A percentile compares a stretch with the other conserved stretches of the same genome.
Conservation (phyloP, 2,329 filamentous ascomycete species). For the Paraphaeosphaeria minitans region DNA sequence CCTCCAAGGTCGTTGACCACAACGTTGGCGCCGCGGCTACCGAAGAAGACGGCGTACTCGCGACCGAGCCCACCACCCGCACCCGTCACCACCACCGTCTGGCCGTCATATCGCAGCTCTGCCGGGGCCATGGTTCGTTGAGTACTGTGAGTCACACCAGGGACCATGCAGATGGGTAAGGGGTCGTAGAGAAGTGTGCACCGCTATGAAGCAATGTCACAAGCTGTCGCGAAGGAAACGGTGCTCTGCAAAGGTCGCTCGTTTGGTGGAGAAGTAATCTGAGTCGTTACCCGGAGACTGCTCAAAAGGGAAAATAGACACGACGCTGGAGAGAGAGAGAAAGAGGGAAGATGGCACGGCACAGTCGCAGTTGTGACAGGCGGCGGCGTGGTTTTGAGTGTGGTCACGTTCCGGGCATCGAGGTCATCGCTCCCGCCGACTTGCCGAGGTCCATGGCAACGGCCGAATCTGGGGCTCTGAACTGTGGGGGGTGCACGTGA, state of each 20-base stretch:
- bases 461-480: constrained; percentile 3
- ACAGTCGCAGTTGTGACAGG: background rate
- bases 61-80: constrained; percentile 82
- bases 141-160: background rate
- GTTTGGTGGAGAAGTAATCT: background rate
- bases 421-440: constrained; percentile 10
- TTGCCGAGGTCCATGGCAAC: constrained; percentile 13
- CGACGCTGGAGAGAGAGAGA: background rate
- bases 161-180: background rate
- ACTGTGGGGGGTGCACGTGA: constrained; percentile 15
- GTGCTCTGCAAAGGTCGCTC: background rate
- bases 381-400: constrained; percentile 7
- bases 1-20: constrained; percentile 96
- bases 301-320: background rate
- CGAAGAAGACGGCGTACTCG: constrained; percentile 88
- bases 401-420: constrained; percentile 10
- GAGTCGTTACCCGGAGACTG: background rate
- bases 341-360: background rate
- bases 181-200: background rate
- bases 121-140: constrained; percentile 43
- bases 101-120: constrained; percentile 79
- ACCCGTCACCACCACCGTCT: constrained; percentile 87
- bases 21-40: constrained; percentile 85
- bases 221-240: constrained; percentile 1
- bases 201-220: constrained; percentile 3